Evolutionary conservation across 2,329 filamentous ascomycete genomes (phyloP), one percentile per base, ranked within the genome.

Genomic region (Colletotrichum limetticola): DNA sequence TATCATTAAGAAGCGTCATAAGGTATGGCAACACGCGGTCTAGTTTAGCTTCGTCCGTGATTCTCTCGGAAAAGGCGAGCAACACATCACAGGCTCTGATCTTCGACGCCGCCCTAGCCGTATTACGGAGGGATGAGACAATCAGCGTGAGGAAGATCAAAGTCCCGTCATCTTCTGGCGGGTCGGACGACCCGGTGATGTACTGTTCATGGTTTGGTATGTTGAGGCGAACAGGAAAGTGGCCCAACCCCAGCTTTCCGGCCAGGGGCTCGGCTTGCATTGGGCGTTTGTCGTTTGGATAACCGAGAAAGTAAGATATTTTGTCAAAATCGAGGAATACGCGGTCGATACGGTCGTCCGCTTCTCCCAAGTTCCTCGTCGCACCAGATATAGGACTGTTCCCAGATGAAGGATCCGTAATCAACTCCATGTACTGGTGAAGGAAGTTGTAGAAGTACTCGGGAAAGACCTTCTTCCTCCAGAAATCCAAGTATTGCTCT

Each of bases 371-470:
- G 78, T 95, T 97, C 75, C 90, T 91, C 3, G 88, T 84, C 12
- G 90, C 88, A 1, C 93, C 90, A 11, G 92, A 92, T 55, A 94
- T 88, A 12, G 92, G 89, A 65, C 90, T 91, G 75, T 93, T 92
- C 1, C 94, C 95, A 1, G 94, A 94, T 0, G 93, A 94, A 0
- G 95, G 93, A 80, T 98, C 95, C 4, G 97, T 98, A 74, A 99
- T 94, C 67, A 97, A 89, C 76, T 94, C 94, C 95, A 99, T 98
- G 80, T 99, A 98, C 78, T 98, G 95, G 80, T 99, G 97, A 37
- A 99, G 87, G 80, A 99, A 98, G 80, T 91, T 97, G 86, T 98
- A 98, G 79, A 99, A 99, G 83, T 99, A 99, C 71, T 94, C 91
- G 0, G 97, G 97, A 75, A 99, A 99, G 4, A 96, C 94, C 79